Evolutionary conservation across 2,329 filamentous ascomycete species (phyloP), one percentile per base, ranked within the genome.

Genomic region (Pseudofabraea citricarpa): DNA sequence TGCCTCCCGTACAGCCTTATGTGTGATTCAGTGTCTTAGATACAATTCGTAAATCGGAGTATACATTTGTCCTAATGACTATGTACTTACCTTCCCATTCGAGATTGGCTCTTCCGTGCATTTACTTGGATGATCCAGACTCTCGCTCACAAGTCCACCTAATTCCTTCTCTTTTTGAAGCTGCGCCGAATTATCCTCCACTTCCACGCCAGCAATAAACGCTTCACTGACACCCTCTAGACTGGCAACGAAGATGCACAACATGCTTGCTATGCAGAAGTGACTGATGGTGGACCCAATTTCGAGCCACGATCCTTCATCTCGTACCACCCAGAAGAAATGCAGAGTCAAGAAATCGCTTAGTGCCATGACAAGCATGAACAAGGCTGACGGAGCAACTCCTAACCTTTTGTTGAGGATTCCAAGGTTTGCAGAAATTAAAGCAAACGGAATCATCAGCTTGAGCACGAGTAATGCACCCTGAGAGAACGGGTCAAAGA

Each of bases 261-360:
- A 61, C 55, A 88, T 64, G 64, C 89, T 96, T 15, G 90, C 91
- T 67, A 98, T 97, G 48, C 83, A 81, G 65, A 97, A 98, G 63
- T 97, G 90, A 58, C 81, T 95, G 53, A 98, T 98, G 3, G 89
- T 96, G 21, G 89, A 95, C 23, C 93, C 93, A 61, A 98, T 98
- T 62, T 98, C 93, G 47, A 98, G 69, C 93, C 93, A 98, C 18
- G 86, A 93, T 0, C 93, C 93, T 62, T 98, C 93, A 56, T 98
- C 93, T 58, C 86, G 87, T 36, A 98, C 93, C 56, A 95, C 88
- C 81, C 88, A 98, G 68, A 98, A 98, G 71, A 98, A 98, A 57
- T 93, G 88, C 41, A 98, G 73, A 3, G 93, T 97, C 62, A 97
- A 74, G 39, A 95, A 80, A 61, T 98, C 93, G 48, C 86, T 90